A percentile compares a stretch with the other conserved stretches of the same genome.
These are phyloP conservation scores for Pestalotiopsis fici DNA, from an alignment of 2,329 filamentous ascomycete species.

Conservation along the genomic window DNA sequence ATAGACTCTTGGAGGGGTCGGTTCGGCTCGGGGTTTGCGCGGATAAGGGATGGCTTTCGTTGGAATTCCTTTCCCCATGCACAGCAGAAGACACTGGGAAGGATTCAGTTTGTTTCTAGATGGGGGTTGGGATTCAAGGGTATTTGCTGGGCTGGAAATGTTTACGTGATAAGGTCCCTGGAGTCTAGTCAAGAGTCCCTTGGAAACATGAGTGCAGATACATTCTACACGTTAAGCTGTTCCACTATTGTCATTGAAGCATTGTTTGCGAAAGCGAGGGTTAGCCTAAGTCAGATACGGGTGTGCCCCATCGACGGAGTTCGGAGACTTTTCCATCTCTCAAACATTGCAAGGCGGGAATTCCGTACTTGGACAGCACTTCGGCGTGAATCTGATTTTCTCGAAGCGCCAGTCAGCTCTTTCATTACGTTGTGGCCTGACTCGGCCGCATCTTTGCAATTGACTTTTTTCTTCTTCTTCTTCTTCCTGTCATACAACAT, in stretches of 20 bases:
- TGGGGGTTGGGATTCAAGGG: too few species aligned
- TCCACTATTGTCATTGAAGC: not conserved
- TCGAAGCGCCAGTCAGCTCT: too few species aligned
- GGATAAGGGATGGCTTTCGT: not conserved
- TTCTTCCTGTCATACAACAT: too few species aligned
- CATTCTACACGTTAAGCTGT: not conserved
- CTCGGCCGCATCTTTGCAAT: too few species aligned
- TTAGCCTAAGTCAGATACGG: not conserved
- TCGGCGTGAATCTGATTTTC: too few species aligned
- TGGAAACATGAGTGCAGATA: not conserved
- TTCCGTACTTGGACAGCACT: not conserved
- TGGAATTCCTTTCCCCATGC: not conserved
- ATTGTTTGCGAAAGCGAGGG: not conserved
- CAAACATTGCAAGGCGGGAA: not conserved
- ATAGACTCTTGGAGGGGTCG: not conserved
- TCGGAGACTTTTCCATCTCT: not conserved
- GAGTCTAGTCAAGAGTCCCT: not conserved
- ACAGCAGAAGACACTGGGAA: not conserved
- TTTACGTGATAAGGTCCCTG: too few species aligned
- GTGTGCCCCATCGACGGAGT: not conserved
- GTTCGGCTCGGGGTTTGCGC: constrained; percentile 6
- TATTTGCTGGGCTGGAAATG: too few species aligned
- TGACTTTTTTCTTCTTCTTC: too few species aligned
- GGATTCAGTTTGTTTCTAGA: too few species aligned
- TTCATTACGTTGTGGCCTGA: too few species aligned